Evolutionary conservation across 148 eudicot genomes (phyloP).

Genomic region (Chenopodium suecicum): DNA sequence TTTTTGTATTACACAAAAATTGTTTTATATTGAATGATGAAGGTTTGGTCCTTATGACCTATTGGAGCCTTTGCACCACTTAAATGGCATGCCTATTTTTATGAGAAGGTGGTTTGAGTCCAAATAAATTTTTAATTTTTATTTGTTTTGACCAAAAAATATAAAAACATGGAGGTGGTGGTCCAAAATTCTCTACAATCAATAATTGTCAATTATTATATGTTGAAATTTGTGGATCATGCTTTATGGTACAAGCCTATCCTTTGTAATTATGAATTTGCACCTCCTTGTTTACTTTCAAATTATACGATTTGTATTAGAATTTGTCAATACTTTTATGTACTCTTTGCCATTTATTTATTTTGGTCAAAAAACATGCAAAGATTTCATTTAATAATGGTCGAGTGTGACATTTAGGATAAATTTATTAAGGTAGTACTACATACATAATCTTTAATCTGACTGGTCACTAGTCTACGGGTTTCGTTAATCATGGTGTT

Average conservation of each 20-base stretch:
- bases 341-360: neutral
- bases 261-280: neutral
- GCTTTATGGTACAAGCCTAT: neutral
- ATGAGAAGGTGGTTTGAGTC: neutral
- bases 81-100: neutral
- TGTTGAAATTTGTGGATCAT: constrained; percentile 15
- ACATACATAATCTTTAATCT: no score
- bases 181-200: neutral
- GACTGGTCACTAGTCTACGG: no score
- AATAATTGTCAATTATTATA: constrained; percentile 4
- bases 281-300: neutral
- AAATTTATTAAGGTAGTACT: no score
- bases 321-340: neutral
- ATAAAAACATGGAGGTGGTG: neutral
- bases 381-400: neutral
- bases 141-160: no score
- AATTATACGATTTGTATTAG: neutral
- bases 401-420: neutral
- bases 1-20: no score
- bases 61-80: neutral
- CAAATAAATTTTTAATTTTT: no score
- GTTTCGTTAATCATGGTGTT: no score
- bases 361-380: neutral
- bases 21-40: no score
- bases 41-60: neutral